phyloP scores from a whole-genome alignment of 257 asterid genomes.

The Solanum okadae region DNA sequence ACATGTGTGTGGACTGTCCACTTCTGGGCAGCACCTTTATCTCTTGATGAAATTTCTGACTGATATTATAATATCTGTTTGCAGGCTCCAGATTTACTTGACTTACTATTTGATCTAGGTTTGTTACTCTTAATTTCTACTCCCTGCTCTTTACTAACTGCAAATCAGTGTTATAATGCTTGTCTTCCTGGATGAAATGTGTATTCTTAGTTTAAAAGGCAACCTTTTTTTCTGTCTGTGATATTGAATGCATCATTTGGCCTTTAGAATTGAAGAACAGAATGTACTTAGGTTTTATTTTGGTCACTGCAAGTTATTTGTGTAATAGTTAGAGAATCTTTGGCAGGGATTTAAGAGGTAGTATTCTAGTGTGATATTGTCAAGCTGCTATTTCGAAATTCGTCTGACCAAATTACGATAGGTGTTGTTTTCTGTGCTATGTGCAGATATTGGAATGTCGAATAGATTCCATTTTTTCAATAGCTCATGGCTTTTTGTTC shows the following conservation, averaged over 20 bases:
- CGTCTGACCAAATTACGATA: background rate
- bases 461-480: background rate
- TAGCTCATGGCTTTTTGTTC: background rate
- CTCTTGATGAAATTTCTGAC: background rate
- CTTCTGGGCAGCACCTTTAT: background rate
- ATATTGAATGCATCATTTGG: background rate
- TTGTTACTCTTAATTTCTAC: background rate
- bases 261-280: background rate
- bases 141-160: background rate
- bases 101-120: slow-evolving; percentile 69
- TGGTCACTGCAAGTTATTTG: background rate
- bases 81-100: slow-evolving; percentile 94
- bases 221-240: background rate
- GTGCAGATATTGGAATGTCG: background rate
- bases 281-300: background rate
- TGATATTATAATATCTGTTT: slow-evolving; percentile 15
- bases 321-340: background rate
- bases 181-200: background rate
- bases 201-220: background rate
- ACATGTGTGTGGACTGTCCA: background rate
- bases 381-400: background rate
- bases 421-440: background rate
- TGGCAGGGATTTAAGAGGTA: background rate
- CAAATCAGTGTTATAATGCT: background rate
- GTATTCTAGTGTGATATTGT: background rate